Conservation (phyloP, 768 basidiomycete genomes). For the Mycena vitilis region DNA sequence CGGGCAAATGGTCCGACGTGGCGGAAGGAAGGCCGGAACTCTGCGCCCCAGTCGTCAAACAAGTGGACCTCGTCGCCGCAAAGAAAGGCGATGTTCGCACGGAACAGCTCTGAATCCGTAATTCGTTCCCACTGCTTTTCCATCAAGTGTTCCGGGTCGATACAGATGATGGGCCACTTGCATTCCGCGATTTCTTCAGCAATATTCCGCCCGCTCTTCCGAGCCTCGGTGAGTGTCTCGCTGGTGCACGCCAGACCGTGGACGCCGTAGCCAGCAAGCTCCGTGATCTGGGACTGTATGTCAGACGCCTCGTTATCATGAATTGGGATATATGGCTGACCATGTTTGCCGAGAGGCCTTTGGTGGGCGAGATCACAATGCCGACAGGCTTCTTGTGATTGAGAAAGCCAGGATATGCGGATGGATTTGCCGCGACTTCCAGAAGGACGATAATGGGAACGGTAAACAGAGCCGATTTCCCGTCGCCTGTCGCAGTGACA, state of each 20-base stretch:
- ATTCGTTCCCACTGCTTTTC: constrained; percentile 1
- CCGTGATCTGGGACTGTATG: not conserved
- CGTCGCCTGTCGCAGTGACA: constrained; percentile 19
- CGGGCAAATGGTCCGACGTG: constrained; percentile 19
- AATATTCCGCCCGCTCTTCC: constrained; percentile 12
- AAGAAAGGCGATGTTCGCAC: constrained; percentile 8
- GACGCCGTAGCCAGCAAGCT: too few species aligned
- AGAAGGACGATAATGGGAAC: constrained; percentile 13
- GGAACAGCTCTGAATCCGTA: constrained; percentile 5
- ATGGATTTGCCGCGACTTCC: constrained; percentile 4
- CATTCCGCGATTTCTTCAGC: not conserved
- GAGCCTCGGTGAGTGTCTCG: constrained; percentile 18
- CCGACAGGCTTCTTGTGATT: constrained; percentile 5
- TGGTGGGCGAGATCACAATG: constrained; percentile 9
- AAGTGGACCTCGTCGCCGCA: constrained; percentile 24
- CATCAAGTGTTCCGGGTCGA: too few species aligned
- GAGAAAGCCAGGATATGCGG: not conserved
- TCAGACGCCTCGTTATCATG: not conserved
- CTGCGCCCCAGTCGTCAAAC: constrained; percentile 24
- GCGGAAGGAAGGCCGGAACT: constrained; percentile 17
- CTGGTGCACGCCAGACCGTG: not conserved
- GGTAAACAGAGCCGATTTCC: constrained; percentile 15
- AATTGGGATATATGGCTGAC: not conserved
- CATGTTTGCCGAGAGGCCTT: constrained; percentile 10
- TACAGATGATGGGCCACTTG: too few species aligned